Conservation (phyloP, 352 stramenopile species). For the Phytophthora macrochlamydospora region DNA sequence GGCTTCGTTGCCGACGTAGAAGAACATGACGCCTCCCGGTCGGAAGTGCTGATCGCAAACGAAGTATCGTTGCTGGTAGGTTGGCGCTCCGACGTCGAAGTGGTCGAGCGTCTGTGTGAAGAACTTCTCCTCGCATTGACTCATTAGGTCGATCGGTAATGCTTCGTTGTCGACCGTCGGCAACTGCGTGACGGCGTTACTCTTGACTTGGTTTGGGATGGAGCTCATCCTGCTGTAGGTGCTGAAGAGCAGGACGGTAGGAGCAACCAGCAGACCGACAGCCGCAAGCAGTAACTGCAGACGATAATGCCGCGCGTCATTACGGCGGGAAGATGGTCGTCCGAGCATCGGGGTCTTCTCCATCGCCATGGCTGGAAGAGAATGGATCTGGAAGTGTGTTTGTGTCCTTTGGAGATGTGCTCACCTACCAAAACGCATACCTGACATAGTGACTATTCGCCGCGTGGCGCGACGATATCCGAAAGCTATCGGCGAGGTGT, state of each 20-base stretch:
- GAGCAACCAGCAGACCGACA: slow-evolving; percentile 18
- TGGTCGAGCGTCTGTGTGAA: slow-evolving; percentile 82
- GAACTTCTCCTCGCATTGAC: slow-evolving; percentile 72
- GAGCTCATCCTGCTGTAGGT: slow-evolving; percentile 7
- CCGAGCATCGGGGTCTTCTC: slow-evolving; percentile 29
- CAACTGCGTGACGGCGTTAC: not conserved
- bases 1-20: slow-evolving; percentile 96
- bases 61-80: slow-evolving; percentile 90
- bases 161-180: slow-evolving; percentile 42
- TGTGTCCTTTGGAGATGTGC: too few species aligned
- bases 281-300: slow-evolving; percentile 22
- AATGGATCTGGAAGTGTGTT: not conserved
- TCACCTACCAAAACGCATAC: too few species aligned
- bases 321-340: not conserved
- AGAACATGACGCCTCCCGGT: slow-evolving; percentile 86
- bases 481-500: slow-evolving; percentile 8
- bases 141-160: slow-evolving; percentile 46
- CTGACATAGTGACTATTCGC: not conserved
- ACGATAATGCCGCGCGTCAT: slow-evolving; percentile 5
- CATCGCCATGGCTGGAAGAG: slow-evolving; percentile 13
- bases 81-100: slow-evolving; percentile 62
- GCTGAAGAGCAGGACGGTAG: slow-evolving; percentile 28
- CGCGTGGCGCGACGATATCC: slow-evolving; percentile 1
- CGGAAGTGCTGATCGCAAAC: slow-evolving; percentile 79
- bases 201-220: not conserved